A percentile compares a stretch with the other conserved stretches of the same genome.
Conservation (phyloP, 495 filamentous ascomycete species). For the Podospora pseudocomata region DNA sequence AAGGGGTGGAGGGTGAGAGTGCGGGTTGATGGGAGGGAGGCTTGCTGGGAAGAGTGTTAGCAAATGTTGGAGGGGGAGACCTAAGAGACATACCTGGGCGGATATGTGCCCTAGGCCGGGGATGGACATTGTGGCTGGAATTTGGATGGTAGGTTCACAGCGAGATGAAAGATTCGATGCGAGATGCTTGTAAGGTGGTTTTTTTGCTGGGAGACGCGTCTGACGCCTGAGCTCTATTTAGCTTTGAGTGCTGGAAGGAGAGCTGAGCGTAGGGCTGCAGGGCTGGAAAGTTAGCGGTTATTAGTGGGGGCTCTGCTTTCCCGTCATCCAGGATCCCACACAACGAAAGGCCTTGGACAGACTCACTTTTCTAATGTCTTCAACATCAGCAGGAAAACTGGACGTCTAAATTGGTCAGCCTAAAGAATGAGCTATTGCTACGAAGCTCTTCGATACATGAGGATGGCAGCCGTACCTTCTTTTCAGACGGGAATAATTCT, state of each 20-base stretch:
- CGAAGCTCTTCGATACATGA: too few relatives aligned
- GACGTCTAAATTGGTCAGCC: too few relatives aligned
- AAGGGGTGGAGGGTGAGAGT: constrained; percentile 42
- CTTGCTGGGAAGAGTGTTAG: constrained; percentile 15
- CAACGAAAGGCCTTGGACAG: too few relatives aligned
- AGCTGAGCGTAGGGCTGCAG: constrained; percentile 9
- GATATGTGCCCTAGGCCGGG: constrained; percentile 52
- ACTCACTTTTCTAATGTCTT: too few relatives aligned
- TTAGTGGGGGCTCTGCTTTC: background rate
- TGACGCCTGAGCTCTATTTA: background rate
- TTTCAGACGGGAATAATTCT: too few relatives aligned
- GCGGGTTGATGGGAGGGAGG: constrained; percentile 26
- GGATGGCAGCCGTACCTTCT: too few relatives aligned
- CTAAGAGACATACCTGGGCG: constrained; percentile 32
- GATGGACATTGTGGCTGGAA: constrained; percentile 34
- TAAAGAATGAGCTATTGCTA: too few relatives aligned
- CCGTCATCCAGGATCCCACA: too few relatives aligned
- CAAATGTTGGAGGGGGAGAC: background rate
- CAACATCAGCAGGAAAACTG: too few relatives aligned
- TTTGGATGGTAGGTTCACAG: too few relatives aligned
- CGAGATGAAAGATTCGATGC: too few relatives aligned
- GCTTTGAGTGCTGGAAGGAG: background rate
- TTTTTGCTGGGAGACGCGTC: background rate
- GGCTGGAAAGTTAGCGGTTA: constrained; percentile 1
- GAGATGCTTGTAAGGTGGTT: background rate